phyloP scores from a whole-genome alignment of 2,329 filamentous ascomycete genomes.

The Neopestalotiopsis rosae region DNA sequence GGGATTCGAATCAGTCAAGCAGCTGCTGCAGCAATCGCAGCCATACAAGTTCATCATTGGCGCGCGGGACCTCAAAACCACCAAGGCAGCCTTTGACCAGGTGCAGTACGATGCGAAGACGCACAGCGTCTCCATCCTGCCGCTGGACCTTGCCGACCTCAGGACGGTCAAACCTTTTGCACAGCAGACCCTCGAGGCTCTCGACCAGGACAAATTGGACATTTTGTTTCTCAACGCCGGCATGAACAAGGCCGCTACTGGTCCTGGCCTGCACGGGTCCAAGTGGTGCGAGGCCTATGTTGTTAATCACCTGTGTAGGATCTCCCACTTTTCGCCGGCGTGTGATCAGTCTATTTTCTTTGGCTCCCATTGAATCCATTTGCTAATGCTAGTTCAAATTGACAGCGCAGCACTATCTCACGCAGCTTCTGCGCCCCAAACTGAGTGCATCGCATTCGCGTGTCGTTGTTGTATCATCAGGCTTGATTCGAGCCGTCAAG shows the following conservation, averaged over 20 bases:
- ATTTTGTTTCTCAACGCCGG: conserved; percentile 57
- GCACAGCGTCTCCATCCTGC: conserved; percentile 50
- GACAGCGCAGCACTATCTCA: conserved; percentile 58
- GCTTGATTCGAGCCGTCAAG: conserved; percentile 43
- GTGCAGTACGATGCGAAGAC: conserved; percentile 46
- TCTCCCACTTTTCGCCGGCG: too few species aligned
- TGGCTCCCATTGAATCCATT: too few species aligned
- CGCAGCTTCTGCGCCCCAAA: conserved; percentile 54
- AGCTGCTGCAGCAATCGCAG: conserved; percentile 50
- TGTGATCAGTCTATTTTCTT: too few species aligned
- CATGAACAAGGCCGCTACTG: conserved; percentile 41
- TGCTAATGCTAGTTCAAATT: neutral
- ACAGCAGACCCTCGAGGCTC: conserved; percentile 39
- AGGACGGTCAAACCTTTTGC: conserved; percentile 52
- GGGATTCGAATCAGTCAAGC: conserved; percentile 58
- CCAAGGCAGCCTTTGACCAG: conserved; percentile 46
- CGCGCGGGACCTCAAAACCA: conserved; percentile 48
- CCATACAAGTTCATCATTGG: conserved; percentile 56
- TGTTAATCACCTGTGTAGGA: conserved; percentile 58
- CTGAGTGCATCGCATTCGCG: conserved; percentile 51
- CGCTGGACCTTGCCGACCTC: conserved; percentile 53
- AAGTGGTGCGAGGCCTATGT: conserved; percentile 56
- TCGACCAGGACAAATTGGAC: conserved; percentile 47
- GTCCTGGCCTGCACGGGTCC: conserved; percentile 44
- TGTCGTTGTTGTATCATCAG: conserved; percentile 57